Evolutionary conservation across 2,329 filamentous ascomycete genomes (phyloP).

Genomic region (Pseudopithomyces maydicus): DNA sequence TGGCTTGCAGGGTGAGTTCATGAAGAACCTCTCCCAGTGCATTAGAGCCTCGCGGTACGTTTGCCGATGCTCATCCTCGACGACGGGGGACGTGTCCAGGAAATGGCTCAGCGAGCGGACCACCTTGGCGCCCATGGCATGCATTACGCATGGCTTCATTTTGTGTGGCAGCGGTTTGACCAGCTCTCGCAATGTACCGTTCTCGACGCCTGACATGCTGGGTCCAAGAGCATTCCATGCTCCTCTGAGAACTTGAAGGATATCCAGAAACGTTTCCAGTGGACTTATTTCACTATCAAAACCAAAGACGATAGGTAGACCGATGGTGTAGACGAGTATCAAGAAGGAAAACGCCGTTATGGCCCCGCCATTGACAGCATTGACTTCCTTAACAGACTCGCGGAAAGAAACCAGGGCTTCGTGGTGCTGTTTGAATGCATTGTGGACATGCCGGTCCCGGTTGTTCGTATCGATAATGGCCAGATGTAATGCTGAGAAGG

Average conservation of each 20-base stretch:
- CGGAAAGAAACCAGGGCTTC: conserved; percentile 21
- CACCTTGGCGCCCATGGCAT: conserved; percentile 15
- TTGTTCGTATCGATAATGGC: conserved; percentile 13
- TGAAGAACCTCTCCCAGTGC: conserved; percentile 20
- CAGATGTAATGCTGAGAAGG: conserved; percentile 27
- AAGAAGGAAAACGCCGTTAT: conserved; percentile 20
- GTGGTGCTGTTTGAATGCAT: conserved; percentile 24
- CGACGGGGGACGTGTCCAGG: conserved; percentile 14
- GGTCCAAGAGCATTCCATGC: conserved; percentile 14
- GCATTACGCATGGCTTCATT: conserved; percentile 11
- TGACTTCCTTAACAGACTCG: conserved; percentile 14
- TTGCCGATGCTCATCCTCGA: conserved; percentile 11
- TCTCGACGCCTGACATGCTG: conserved; percentile 10
- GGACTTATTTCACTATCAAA: conserved; percentile 11
- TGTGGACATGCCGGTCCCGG: conserved; percentile 12
- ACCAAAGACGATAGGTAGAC: conserved; percentile 16
- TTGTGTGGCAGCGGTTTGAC: conserved; percentile 3
- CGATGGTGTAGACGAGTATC: conserved; percentile 15
- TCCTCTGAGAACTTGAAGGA: conserved; percentile 14
- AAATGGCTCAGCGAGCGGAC: conserved; percentile 18
- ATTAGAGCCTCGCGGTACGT: conserved; percentile 20
- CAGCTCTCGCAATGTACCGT: conserved; percentile 14
- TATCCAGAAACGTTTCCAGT: conserved; percentile 12
- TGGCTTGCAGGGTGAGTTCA: conserved; percentile 16
- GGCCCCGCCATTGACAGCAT: conserved; percentile 14